Percentiles rank a stretch among this genome's conserved stretches.
phyloP scores from a whole-genome alignment of 2,329 filamentous ascomycete species.

The Septoria petroselini region DNA sequence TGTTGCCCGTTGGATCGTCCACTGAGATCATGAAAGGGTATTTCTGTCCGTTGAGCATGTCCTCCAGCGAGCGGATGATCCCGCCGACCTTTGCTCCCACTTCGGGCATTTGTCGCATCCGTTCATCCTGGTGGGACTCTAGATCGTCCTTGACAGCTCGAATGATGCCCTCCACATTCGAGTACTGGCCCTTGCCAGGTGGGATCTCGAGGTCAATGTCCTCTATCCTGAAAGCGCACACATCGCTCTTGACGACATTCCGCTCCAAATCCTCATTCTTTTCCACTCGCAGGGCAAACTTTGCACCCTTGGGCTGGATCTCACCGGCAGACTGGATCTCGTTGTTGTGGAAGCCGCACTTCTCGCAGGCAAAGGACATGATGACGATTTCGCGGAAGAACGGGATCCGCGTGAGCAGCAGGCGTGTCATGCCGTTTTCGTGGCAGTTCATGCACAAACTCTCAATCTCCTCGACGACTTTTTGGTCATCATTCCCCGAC shows the following conservation, averaged over 20 bases:
- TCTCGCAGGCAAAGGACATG: conserved; percentile 91
- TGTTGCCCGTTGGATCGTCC: conserved; percentile 93
- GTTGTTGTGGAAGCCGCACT: conserved; percentile 87
- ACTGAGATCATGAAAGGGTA: conserved; percentile 87
- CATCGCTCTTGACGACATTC: conserved; percentile 90
- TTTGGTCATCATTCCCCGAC: conserved; percentile 43
- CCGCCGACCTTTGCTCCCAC: conserved; percentile 73
- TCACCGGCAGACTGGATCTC: conserved; percentile 90
- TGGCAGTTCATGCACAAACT: conserved; percentile 56
- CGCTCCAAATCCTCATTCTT: conserved; percentile 70
- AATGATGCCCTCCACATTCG: conserved; percentile 88
- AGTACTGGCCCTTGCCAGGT: conserved; percentile 82
- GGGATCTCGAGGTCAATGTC: conserved; percentile 93
- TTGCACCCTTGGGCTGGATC: conserved; percentile 83
- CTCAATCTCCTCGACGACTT: conserved; percentile 54
- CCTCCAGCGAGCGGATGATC: conserved; percentile 68
- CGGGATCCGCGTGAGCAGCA: conserved; percentile 88
- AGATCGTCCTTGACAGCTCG: conserved; percentile 75
- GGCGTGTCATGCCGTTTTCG: conserved; percentile 67
- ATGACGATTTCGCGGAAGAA: conserved; percentile 97
- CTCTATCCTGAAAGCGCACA: conserved; percentile 78
- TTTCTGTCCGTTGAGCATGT: conserved; percentile 71
- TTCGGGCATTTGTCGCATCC: conserved; percentile 75
- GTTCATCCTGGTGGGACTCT: conserved; percentile 73
- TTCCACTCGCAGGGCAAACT: conserved; percentile 79